These are phyloP conservation scores for Potentilla sterilis DNA, from an alignment of 306 rosid species.

Conservation along the genomic window DNA sequence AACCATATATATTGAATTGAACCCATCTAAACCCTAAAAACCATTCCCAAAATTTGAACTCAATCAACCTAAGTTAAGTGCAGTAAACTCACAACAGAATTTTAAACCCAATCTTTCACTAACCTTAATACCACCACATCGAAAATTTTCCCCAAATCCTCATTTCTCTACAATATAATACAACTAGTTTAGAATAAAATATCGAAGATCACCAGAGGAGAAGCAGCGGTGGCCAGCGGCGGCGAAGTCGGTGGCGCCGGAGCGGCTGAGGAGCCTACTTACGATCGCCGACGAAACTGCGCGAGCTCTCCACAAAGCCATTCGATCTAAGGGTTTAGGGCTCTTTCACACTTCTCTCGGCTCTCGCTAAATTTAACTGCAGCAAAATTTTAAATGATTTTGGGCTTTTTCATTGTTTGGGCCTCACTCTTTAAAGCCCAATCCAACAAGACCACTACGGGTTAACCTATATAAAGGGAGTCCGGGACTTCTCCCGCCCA, in stretches of 20 bases:
- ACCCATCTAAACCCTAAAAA: background rate
- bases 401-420: background rate
- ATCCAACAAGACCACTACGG: background rate
- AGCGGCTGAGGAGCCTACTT: background rate
- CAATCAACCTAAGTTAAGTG: background rate
- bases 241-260: background rate
- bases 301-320: slow-evolving; percentile 24
- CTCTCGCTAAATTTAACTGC: background rate
- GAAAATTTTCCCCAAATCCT: too few relatives aligned
- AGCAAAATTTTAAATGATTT: too few relatives aligned
- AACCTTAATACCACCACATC: background rate
- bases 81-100: background rate
- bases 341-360: background rate
- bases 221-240: background rate
- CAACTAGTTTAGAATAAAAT: background rate
- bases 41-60: background rate
- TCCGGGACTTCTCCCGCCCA: slow-evolving; percentile 7
- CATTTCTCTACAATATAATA: background rate
- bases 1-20: background rate
- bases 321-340: slow-evolving; percentile 11
- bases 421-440: background rate
- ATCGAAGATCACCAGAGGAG: slow-evolving; percentile 7
- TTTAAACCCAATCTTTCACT: too few relatives aligned
- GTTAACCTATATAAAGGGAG: background rate
- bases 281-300: slow-evolving; percentile 16